phyloP scores from a whole-genome alignment of 2,329 filamentous ascomycete genomes.

The Fusarium sp. region DNA sequence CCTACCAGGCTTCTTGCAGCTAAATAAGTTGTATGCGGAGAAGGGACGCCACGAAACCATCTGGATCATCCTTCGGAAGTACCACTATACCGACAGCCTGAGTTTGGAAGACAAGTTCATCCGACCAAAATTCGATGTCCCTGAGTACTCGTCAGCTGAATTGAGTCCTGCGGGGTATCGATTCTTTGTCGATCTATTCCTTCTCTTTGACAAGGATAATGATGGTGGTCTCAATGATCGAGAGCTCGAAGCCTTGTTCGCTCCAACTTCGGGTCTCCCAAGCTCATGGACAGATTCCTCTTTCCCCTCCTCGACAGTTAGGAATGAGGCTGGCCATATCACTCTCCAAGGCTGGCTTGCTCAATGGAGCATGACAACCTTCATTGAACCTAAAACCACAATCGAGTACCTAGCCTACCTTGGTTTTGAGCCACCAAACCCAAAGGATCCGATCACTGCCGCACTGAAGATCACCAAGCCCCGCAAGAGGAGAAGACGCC shows the following conservation, averaged over 20 bases:
- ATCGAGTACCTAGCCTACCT: conserved; percentile 96
- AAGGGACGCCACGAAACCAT: conserved; percentile 98
- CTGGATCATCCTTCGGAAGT: conserved; percentile 94
- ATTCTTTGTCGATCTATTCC: conserved; percentile 96
- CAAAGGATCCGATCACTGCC: conserved; percentile 77
- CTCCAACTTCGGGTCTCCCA: conserved; percentile 89
- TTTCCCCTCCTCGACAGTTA: conserved; percentile 92
- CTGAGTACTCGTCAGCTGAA: conserved; percentile 90
- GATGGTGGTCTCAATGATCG: conserved; percentile 89
- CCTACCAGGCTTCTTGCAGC: conserved; percentile 80
- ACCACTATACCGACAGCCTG: conserved; percentile 94
- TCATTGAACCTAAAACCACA: conserved; percentile 92
- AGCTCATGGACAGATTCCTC: conserved; percentile 85
- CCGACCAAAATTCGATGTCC: conserved; percentile 92
- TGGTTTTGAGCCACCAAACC: conserved; percentile 83
- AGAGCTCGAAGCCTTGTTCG: conserved; percentile 86
- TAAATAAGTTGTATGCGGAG: conserved; percentile 96
- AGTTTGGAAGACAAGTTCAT: conserved; percentile 91
- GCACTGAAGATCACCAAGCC: conserved; percentile 93
- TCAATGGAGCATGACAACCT: conserved; percentile 99
- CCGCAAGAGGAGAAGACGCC: conserved; percentile 81
- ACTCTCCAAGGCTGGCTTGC: conserved; percentile 97
- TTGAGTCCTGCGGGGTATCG: conserved; percentile 92
- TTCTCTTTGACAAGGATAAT: conserved; percentile 96
- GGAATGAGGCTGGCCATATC: conserved; percentile 93